Base-by-base conservation (phyloP, 305 asterid species). In the Lippia alba region DNA sequence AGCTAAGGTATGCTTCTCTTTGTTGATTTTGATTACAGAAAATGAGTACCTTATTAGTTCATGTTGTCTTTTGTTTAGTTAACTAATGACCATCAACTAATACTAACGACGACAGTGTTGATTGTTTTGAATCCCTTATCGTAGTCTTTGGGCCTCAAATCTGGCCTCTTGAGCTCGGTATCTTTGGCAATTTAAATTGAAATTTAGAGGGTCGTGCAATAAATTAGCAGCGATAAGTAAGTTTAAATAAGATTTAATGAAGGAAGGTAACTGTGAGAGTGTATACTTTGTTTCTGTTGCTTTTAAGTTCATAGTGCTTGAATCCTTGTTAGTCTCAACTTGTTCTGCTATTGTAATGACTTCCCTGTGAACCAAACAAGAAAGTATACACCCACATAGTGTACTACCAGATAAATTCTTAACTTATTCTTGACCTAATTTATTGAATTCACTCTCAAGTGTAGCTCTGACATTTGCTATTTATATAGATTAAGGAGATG, bases 401-500 rank as follows among this genome's bases (percentile, higher is more conserved):
- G 33, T 33, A 10, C 34, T 50, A 39, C 5, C 39, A 14, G 61
- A 61, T 61, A 61, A 69, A 24, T 55, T 36, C 63, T 54, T 64
- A 44, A 34, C 14, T 61, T 59, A 30, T 51, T 58, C n/a, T 66
- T 55, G 46, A 70, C 48, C 67, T 32, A 50, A 39, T 33, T 39
- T 74, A 32, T 78, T 64, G 78, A 69, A 51, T 11, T 57, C 48
- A 61, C 63, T 53, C 45, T 40, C 24, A 56, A n/a, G 59, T 76
- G 57, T 34, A 48, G 69, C 67, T 77, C 71, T 81, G 70, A 67
- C 60, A 30, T 68, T 70, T 49, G 41, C 49, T 56, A 36, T 44
- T 58, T 41, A 60, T 75, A 55, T 74, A 94, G 99, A 84, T 94
- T 41, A 92, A 90, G 85, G 97, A 92, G 64, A 83, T 94, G 96